phyloP scores from a whole-genome alignment of 352 stramenopile genomes.

The Phytophthora chlamydospora region DNA sequence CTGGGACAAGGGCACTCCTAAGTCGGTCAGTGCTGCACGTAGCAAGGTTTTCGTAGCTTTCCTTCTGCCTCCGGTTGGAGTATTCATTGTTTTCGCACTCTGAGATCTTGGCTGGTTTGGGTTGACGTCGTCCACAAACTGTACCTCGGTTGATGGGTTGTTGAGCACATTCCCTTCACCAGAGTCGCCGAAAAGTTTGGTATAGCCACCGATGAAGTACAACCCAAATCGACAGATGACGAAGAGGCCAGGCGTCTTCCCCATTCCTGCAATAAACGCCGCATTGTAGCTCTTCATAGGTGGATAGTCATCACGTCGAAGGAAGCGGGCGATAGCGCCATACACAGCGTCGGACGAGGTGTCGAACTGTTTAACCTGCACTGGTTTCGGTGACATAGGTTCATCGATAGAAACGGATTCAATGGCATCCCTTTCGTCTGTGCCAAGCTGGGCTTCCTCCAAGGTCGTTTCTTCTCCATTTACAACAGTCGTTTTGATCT shows the following conservation, averaged over 20 bases:
- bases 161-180: not conserved
- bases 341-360: conserved; percentile 61
- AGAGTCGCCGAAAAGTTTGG: conserved; percentile 40
- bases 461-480: not conserved
- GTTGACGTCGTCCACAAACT: conserved; percentile 2
- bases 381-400: conserved; percentile 23
- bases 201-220: conserved; percentile 77
- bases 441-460: not conserved
- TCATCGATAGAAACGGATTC: conserved; percentile 1
- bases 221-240: conserved; percentile 54
- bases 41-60: conserved; percentile 65
- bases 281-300: conserved; percentile 66
- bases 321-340: conserved; percentile 62
- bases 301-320: conserved; percentile 69
- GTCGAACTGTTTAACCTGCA: conserved; percentile 42
- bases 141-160: not conserved
- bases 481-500: not conserved
- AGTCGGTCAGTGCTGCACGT: conserved; percentile 55
- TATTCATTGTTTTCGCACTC: conserved; percentile 8
- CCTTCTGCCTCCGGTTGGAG: conserved; percentile 19
- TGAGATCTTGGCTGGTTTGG: conserved; percentile 18
- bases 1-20: conserved; percentile 49
- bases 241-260: conserved; percentile 61
- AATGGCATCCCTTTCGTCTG: conserved; percentile 8
- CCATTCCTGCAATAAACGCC: conserved; percentile 64